phyloP scores from a whole-genome alignment of 768 basidiomycete species.

The Suillus americanus region DNA sequence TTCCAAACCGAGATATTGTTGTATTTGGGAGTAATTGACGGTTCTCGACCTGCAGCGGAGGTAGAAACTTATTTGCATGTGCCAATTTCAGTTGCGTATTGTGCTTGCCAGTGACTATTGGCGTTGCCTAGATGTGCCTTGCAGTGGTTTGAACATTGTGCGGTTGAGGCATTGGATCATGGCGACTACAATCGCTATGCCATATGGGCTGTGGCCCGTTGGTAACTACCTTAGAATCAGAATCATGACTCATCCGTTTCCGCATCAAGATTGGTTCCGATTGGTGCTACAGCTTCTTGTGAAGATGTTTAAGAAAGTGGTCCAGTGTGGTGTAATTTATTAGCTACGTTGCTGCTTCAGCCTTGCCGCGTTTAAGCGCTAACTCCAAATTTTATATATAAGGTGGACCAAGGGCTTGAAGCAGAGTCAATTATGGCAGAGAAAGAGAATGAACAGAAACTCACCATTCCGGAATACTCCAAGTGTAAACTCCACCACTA shows the following conservation, averaged over 20 bases:
- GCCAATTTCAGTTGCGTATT: not conserved
- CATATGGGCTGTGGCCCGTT: not conserved
- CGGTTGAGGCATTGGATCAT: not conserved
- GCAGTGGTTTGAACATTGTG: not conserved
- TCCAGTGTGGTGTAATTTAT: not conserved
- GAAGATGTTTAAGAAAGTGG: not conserved
- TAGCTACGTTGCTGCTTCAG: not conserved
- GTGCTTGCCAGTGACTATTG: not conserved
- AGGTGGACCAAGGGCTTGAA: slow-evolving; percentile 31
- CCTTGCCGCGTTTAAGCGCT: not conserved
- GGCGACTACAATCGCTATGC: not conserved
- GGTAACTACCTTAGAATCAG: not conserved
- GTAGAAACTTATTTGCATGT: not conserved
- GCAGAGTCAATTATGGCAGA: not conserved
- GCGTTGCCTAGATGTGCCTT: not conserved
- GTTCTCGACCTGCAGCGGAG: not conserved
- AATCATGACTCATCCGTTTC: not conserved
- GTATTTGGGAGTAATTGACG: not conserved
- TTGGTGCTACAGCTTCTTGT: not conserved
- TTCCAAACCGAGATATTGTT: not conserved
- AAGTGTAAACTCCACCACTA: slow-evolving; percentile 90
- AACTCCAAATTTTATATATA: slow-evolving; percentile 23
- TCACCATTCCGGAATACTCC: slow-evolving; percentile 72
- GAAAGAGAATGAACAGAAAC: slow-evolving; percentile 15
- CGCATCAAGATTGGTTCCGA: not conserved